Conservation (phyloP, 805 yeast genomes). For the Wickerhamiella azymoides region DNA sequence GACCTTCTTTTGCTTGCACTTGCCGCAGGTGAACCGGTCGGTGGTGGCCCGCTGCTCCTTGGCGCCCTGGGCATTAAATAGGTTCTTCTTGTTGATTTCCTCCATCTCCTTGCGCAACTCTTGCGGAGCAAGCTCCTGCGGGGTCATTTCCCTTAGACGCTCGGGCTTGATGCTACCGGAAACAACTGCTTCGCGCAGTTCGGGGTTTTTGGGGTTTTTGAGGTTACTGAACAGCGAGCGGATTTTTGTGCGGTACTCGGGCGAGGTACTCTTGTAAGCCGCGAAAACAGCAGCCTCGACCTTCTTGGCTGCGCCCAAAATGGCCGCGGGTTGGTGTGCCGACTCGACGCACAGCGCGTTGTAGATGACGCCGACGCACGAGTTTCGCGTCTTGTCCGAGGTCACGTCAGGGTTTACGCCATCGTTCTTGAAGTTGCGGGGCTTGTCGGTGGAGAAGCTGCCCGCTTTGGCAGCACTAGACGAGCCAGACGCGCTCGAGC, state of each 20-base stretch:
- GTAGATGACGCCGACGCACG: slow-evolving; percentile 69
- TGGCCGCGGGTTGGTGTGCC: slow-evolving; percentile 39
- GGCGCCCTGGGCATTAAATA: slow-evolving; percentile 96
- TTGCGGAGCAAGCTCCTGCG: slow-evolving; percentile 94
- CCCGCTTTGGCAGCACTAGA: slow-evolving; percentile 12
- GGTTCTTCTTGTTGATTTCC: slow-evolving; percentile 70
- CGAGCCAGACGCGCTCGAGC: not conserved
- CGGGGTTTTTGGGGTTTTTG: slow-evolving; percentile 81
- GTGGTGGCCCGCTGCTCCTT: slow-evolving; percentile 91
- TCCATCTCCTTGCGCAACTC: slow-evolving; percentile 74
- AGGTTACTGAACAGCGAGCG: slow-evolving; percentile 78
- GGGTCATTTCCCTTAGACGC: slow-evolving; percentile 63
- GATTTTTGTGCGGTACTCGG: slow-evolving; percentile 63
- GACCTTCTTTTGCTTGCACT: slow-evolving; percentile 93
- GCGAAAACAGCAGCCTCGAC: slow-evolving; percentile 63
- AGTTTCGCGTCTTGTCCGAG: slow-evolving; percentile 69
- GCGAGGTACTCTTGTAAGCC: slow-evolving; percentile 39
- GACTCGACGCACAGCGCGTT: slow-evolving; percentile 82
- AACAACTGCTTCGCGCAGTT: slow-evolving; percentile 54
- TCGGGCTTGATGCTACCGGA: slow-evolving; percentile 52
- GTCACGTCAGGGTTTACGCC: slow-evolving; percentile 59
- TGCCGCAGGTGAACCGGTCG: slow-evolving; percentile 93
- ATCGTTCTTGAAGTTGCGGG: slow-evolving; percentile 71
- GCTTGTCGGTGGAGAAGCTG: slow-evolving; percentile 30
- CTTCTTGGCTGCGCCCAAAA: slow-evolving; percentile 49